Evolutionary conservation across 345 rosid species (phyloP).

Genomic region (Barbarea vulgaris): DNA sequence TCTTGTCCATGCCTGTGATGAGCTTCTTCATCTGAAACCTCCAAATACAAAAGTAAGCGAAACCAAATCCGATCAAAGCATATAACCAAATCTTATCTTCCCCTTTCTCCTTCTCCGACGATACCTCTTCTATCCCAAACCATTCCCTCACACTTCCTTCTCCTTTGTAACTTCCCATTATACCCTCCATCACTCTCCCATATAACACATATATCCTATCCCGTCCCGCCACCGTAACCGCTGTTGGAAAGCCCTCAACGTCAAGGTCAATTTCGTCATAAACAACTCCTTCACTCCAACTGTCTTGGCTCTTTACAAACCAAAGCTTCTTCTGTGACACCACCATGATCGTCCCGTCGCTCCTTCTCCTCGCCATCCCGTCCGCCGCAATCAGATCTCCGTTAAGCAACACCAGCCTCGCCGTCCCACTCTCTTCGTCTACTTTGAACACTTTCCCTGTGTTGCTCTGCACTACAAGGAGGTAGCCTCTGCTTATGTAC

Average conservation of each 20-base stretch:
- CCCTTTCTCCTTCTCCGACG: slow-evolving; percentile 55
- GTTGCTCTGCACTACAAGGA: slow-evolving; percentile 76
- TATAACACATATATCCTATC: slow-evolving; percentile 75
- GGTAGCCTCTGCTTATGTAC: slow-evolving; percentile 76
- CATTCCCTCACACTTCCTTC: slow-evolving; percentile 48
- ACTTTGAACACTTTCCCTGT: slow-evolving; percentile 90
- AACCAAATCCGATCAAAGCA: slow-evolving; percentile 68
- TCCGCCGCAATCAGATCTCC: slow-evolving; percentile 59
- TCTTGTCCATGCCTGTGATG: slow-evolving; percentile 57
- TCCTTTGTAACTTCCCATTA: slow-evolving; percentile 38
- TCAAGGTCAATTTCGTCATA: slow-evolving; percentile 72
- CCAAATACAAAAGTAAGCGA: slow-evolving; percentile 77
- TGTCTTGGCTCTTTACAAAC: slow-evolving; percentile 71
- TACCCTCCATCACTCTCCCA: slow-evolving; percentile 63
- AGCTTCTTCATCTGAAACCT: slow-evolving; percentile 78
- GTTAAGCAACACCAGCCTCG: slow-evolving; percentile 55
- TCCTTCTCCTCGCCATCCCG: slow-evolving; percentile 60
- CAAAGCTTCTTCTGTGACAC: slow-evolving; percentile 62
- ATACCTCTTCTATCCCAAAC: slow-evolving; percentile 61
- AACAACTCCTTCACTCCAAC: slow-evolving; percentile 76
- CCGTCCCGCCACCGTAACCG: slow-evolving; percentile 62
- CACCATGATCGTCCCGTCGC: slow-evolving; percentile 69
- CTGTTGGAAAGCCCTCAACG: slow-evolving; percentile 54
- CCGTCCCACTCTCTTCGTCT: slow-evolving; percentile 66
- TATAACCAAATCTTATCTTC: slow-evolving; percentile 67